Base-by-base conservation (phyloP, 306 rosid species). In the Hippophae rhamnoides region DNA sequence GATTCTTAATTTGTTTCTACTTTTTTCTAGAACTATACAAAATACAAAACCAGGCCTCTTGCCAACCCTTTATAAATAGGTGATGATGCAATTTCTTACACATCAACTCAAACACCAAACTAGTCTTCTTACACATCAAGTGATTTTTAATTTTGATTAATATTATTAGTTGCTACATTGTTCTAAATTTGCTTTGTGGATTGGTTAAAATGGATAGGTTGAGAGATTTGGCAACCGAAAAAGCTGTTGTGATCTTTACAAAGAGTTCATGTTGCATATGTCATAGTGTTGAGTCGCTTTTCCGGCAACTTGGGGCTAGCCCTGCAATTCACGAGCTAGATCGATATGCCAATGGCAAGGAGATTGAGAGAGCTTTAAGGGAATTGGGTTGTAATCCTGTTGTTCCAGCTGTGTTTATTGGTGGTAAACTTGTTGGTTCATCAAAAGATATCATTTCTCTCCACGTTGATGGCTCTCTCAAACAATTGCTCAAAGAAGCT, bases 221-320 rank as follows among this genome's bases (percentile, higher is more conserved):
- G 41, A 82, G 72, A 69, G 82, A 82, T 26, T 81, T 93, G 85
- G 94, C 99, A 66, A 75, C 97, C 62, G 84, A 86, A 85, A 93
- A 82, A 63, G 99, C 99, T 8, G 95, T 89, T 7, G 99, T 93
- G 69, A 86, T 93, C 73, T 93, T 93, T 59, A 82, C 97, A 14
- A 89, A 86, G 93, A 93, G 99, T 76, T 80, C 95, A 46, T 93
- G 97, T 66, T 93, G 76, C 84, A 89, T 93, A 87, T 84, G 97
- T 72, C 95, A 93, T 65, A 93, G 97, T 67, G 80, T 93, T 56
- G 84, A 86, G 79, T 75, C 86, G 57, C 95, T 89, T 5, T 89
- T 93, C 72, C 84, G 89, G 60, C 94, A 89, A 58, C 95, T 88
- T 38, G 99, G 99, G 7, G 99, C 97, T 12, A 93, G 95, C 75